Percentiles rank a stretch among this genome's conserved stretches.
Conservation (phyloP, 1,284 basidiomycete genomes). For the Exsudoporus floridanus region DNA sequence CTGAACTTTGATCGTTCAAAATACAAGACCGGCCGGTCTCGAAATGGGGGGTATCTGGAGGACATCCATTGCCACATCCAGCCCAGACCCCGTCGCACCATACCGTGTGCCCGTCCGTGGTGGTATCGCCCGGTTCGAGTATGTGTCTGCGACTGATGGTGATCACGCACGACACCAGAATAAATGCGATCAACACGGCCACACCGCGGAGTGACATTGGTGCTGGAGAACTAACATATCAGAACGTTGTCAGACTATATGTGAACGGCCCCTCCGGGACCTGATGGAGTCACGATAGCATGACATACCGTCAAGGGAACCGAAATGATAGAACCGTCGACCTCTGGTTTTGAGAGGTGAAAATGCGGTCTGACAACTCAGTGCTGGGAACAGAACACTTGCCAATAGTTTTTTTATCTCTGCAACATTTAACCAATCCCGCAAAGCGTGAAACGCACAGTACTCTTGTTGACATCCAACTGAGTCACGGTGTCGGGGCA, state of each 20-base stretch:
- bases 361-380: neutral
- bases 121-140: neutral
- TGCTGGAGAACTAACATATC: neutral
- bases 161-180: neutral
- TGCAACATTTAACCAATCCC: neutral
- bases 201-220: neutral
- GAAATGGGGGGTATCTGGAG: constrained; percentile 9
- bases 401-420: neutral
- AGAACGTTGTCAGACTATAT: neutral
- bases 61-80: constrained; percentile 15
- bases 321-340: too few species aligned
- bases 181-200: too few species aligned
- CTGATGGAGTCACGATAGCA: too few species aligned
- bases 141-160: neutral
- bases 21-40: constrained; percentile 16
- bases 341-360: neutral
- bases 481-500: too few species aligned
- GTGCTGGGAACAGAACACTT: neutral
- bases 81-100: constrained; percentile 13
- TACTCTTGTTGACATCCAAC: too few species aligned
- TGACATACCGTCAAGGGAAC: neutral
- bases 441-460: too few species aligned
- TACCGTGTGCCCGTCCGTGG: neutral
- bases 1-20: neutral
- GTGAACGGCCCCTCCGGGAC: neutral